Base-by-base conservation (phyloP, 345 rosid genomes). In the Carallia pectinifolia region DNA sequence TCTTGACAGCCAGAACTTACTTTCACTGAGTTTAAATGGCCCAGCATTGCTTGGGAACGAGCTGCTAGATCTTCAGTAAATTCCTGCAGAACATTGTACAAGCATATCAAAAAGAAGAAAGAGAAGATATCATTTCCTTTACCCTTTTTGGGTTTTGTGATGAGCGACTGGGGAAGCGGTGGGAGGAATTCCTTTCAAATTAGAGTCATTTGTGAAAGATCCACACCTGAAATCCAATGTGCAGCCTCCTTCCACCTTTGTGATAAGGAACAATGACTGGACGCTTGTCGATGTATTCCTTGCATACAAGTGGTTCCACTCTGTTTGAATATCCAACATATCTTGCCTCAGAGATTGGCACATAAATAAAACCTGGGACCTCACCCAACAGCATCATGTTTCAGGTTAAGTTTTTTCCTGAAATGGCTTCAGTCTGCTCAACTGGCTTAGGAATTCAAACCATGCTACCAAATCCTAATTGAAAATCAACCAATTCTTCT, bases 171-270 rank as follows among this genome's bases (percentile, higher is more conserved):
- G 36, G 36, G 13, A 36, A n/a, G 55, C n/a, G 13, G 34, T 18
- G 13, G 30, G 52, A 53, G 36, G 4, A 34, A 2, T 8, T 44
- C 54, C 34, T 19, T 37, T 58, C 38, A 62, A 47, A 18, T 17
- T 38, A 23, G 13, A 7, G 1, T 18, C 53, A 30, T 36, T 34
- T 65, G 31, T 40, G 7, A 47, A 60, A 69, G 39, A 39, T 27
- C 54, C 71, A 53, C 77, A 95, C 99, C 86, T 89, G 97, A 62
- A 90, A 83, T 53, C 98, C 98, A 74, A 92, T 92, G 66, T 95
- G 99, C 90, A 95, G 72, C 84, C 98, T 85, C 84, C 81, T 92
- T 69, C 99, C 99, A 66, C 99, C 99, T 85, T 75, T 90, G 81
- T 95, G 97, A 74, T 95, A 95, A 74, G 99, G 99, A 72, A 95